Conservation (phyloP, 192 early-diverging fungal species). For the Paraglomus occultum region DNA sequence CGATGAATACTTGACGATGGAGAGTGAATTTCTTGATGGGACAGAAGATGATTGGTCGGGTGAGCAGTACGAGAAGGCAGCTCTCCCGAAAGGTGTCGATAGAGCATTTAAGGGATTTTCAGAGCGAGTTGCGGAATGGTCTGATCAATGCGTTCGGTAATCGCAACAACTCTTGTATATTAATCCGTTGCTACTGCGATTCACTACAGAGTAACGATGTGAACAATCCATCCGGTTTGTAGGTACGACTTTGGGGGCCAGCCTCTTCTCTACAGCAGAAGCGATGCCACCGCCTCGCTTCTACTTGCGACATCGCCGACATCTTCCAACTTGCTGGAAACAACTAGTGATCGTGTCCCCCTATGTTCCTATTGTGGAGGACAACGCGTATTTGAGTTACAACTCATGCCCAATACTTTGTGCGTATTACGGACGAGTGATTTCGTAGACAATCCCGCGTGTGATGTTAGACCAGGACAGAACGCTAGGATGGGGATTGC, state of each 20-base stretch:
- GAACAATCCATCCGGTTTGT: neutral
- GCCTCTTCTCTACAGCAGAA: slow-evolving; percentile 66
- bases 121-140: slow-evolving; percentile 65
- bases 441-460: slow-evolving; percentile 42
- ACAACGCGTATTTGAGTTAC: slow-evolving; percentile 81
- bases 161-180: neutral
- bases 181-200: slow-evolving; percentile 5
- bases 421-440: slow-evolving; percentile 65
- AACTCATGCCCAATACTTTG: slow-evolving; percentile 88
- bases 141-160: slow-evolving; percentile 80
- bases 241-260: slow-evolving; percentile 69
- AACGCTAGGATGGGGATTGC: slow-evolving; percentile 42
- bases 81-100: slow-evolving; percentile 69
- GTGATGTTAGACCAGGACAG: slow-evolving; percentile 30
- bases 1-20: slow-evolving; percentile 42
- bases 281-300: slow-evolving; percentile 47
- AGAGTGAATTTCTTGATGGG: slow-evolving; percentile 23
- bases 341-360: slow-evolving; percentile 47
- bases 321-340: slow-evolving; percentile 33
- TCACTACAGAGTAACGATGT: neutral
- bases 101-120: slow-evolving; percentile 80
- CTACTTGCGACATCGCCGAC: slow-evolving; percentile 33
- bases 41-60: slow-evolving; percentile 61
- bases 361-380: slow-evolving; percentile 65
- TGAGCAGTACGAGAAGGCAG: slow-evolving; percentile 79